Evolutionary conservation across 2,329 filamentous ascomycete species (phyloP), one percentile per base, ranked within the genome.

Genomic region (Xylariales sp.): DNA sequence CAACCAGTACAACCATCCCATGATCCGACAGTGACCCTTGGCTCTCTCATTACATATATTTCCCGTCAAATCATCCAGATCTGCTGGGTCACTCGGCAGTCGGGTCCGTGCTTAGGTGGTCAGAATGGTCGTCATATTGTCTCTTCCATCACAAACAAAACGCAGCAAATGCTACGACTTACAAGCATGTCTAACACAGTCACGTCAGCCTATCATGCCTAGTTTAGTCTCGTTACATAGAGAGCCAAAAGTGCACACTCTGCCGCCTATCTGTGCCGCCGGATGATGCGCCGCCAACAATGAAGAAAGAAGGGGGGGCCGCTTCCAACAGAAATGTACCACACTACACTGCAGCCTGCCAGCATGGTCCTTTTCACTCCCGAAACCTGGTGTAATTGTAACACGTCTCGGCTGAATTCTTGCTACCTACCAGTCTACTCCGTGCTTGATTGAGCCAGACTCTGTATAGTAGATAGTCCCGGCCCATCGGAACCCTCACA

Each of bases 391-490:
- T 45, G 9, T 12, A 8, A 12, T 45, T 64, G 49, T 61, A 61
- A 63, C 67, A 67, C 55, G 14, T 67, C 60, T 64, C 64, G 61
- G 60, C 61, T 67, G 61, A 67, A 64, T 66, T 61, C 67, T 62
- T 58, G 63, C 30, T 58, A 23, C 39, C 45, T 18, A 57, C 32
- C 30, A 34, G 7, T 30, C 45, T 59, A n/a, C 30, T 28, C 62
- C 30, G 32, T 36, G 9, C 34, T 7, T 9, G 6, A 36, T 57
- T 36, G 46, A 58, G 54, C 41, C 39, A 56, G 34, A 49, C n/a
- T 61, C 32, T 46, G 9, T 23, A 23, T 23, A 23, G 23, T 23
- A 23, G 23, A 23, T 23, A 23, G 56, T 67, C 30, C 65, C 65
- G 65, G 49, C 53, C 45, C 46, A 48, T 43, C 53, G 62, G 65